These are phyloP conservation scores for Cyclostephanos invisitatus DNA, from an alignment of 108 stramenopile species.

Conservation along the genomic window DNA sequence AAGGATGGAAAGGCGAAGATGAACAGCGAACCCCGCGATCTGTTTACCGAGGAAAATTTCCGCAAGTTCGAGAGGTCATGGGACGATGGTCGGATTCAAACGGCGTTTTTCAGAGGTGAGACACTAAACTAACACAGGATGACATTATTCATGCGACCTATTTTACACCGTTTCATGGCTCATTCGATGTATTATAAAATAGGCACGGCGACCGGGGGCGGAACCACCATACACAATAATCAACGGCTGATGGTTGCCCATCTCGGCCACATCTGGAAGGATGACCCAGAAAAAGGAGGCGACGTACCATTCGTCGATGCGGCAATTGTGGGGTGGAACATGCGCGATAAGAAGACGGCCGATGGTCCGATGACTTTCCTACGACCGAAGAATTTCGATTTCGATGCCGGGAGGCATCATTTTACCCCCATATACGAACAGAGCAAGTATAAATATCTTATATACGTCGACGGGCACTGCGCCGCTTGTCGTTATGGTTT, in stretches of 20 bases:
- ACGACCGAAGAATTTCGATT: slow-evolving; percentile 76
- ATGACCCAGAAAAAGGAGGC: slow-evolving; percentile 84
- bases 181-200: not conserved
- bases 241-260: slow-evolving; percentile 93
- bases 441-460: slow-evolving; percentile 94
- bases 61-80: slow-evolving; percentile 93
- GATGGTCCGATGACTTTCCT: slow-evolving; percentile 90
- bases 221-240: slow-evolving; percentile 94
- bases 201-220: slow-evolving; percentile 98
- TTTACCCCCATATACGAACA: slow-evolving; percentile 99
- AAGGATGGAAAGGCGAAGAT: slow-evolving; percentile 72
- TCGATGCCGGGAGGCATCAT: slow-evolving; percentile 90
- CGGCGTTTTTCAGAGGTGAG: slow-evolving; percentile 93
- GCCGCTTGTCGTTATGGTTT: slow-evolving; percentile 99
- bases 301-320: slow-evolving; percentile 92
- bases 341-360: slow-evolving; percentile 95
- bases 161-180: not conserved
- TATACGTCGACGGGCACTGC: slow-evolving; percentile 99
- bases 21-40: slow-evolving; percentile 87
- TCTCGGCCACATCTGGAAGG: slow-evolving; percentile 85
- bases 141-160: no score
- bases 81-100: slow-evolving; percentile 90
- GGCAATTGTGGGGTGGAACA: slow-evolving; percentile 97
- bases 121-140: no score
- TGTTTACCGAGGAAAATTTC: slow-evolving; percentile 98